Conservation (phyloP, 2,329 filamentous ascomycete species). For the Didymella pinodella region DNA sequence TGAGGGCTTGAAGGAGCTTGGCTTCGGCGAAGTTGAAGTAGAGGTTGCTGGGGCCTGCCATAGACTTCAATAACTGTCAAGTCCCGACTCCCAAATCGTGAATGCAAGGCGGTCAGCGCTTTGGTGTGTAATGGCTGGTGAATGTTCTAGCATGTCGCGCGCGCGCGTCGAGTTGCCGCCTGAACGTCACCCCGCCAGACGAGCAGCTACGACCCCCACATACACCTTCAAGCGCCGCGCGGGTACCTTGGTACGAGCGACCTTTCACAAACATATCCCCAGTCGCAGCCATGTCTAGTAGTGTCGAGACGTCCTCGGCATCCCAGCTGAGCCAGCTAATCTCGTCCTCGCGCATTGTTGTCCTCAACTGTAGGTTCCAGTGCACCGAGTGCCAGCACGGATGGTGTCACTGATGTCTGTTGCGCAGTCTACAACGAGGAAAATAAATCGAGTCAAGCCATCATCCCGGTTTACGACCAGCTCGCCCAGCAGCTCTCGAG, state of each 20-base stretch:
- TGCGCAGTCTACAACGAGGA: conserved; percentile 82
- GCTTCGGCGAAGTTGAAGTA: conserved; percentile 44
- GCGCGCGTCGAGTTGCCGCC: conserved; percentile 6
- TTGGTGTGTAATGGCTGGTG: conserved; percentile 11
- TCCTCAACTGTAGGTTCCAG: conserved; percentile 80
- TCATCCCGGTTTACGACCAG: conserved; percentile 82
- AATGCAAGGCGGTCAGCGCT: not conserved
- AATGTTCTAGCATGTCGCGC: conserved; percentile 17
- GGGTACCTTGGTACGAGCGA: not conserved
- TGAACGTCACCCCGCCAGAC: conserved; percentile 6
- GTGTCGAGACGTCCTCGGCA: conserved; percentile 55
- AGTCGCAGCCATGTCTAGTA: conserved; percentile 53
- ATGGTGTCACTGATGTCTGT: conserved; percentile 34
- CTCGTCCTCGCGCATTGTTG: conserved; percentile 76
- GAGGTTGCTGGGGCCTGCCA: conserved; percentile 46
- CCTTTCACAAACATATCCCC: conserved; percentile 5
- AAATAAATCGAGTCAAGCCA: conserved; percentile 83
- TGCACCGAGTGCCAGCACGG: conserved; percentile 22
- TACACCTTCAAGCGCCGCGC: conserved; percentile 19
- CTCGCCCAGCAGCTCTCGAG: conserved; percentile 75
- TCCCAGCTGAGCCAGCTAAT: conserved; percentile 65
- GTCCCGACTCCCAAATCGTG: not conserved
- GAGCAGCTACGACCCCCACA: conserved; percentile 22
- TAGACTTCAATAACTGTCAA: conserved; percentile 19
- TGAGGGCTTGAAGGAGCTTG: conserved; percentile 44